Conservation (phyloP, 2,329 filamentous ascomycete genomes). For the Phialemoniopsis sp. region DNA sequence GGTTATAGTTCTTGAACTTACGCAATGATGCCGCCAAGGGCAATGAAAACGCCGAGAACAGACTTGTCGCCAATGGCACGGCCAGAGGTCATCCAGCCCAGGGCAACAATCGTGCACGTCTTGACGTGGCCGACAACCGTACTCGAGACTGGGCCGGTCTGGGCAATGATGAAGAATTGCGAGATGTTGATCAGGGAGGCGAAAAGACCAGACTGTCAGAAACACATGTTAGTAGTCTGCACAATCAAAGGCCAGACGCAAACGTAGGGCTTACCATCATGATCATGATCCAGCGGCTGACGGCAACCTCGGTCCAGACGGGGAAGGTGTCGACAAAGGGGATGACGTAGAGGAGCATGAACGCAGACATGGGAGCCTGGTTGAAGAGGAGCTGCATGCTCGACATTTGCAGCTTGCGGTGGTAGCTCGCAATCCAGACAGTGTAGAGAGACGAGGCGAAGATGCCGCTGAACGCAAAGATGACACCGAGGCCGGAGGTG, state of each 20-base stretch:
- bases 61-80: slow-evolving; percentile 52
- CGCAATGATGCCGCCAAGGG: slow-evolving; percentile 53
- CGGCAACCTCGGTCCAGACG: slow-evolving; percentile 44
- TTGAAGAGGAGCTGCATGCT: slow-evolving; percentile 69
- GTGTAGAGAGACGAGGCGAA: slow-evolving; percentile 65
- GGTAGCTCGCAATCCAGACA: slow-evolving; percentile 63
- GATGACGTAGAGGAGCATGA: slow-evolving; percentile 61
- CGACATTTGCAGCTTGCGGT: slow-evolving; percentile 60
- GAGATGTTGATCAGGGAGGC: slow-evolving; percentile 63
- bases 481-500: slow-evolving; percentile 53
- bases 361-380: slow-evolving; percentile 59
- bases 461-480: slow-evolving; percentile 61
- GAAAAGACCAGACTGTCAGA: slow-evolving; percentile 52
- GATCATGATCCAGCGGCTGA: slow-evolving; percentile 54
- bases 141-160: slow-evolving; percentile 59
- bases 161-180: slow-evolving; percentile 58
- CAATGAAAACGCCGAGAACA: slow-evolving; percentile 49
- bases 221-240: slow-evolving; percentile 14
- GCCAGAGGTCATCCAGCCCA: slow-evolving; percentile 56
- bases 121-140: slow-evolving; percentile 65
- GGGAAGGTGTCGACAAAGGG: slow-evolving; percentile 63
- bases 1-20: slow-evolving; percentile 30
- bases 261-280: slow-evolving; percentile 38
- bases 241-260: not conserved
- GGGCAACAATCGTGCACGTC: slow-evolving; percentile 60